phyloP scores from a whole-genome alignment of 345 rosid species.

The Sonneratia caseolaris region DNA sequence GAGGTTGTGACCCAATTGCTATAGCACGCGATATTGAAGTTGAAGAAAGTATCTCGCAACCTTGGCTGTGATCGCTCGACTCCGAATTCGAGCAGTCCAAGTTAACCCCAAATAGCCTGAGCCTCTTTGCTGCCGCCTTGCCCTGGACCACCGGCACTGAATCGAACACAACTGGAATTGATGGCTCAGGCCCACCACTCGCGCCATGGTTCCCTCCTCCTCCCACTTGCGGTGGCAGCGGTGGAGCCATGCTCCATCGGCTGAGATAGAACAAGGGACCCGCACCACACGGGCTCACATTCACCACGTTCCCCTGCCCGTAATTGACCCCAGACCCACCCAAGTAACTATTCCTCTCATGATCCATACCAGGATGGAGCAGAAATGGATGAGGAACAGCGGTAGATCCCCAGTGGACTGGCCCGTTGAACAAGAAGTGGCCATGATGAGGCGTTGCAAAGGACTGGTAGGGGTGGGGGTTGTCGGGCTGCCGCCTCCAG shows the following conservation, averaged over 20 bases:
- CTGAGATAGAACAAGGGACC: slow-evolving; percentile 26
- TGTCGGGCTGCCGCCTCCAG: slow-evolving; percentile 65
- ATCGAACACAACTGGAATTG: slow-evolving; percentile 30
- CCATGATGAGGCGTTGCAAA: slow-evolving; percentile 9
- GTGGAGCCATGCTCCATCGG: slow-evolving; percentile 11
- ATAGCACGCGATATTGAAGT: slow-evolving; percentile 12
- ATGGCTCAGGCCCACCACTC: slow-evolving; percentile 18
- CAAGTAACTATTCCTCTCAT: background rate
- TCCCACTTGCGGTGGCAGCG: slow-evolving; percentile 20
- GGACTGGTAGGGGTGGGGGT: slow-evolving; percentile 16
- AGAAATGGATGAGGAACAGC: slow-evolving; percentile 9
- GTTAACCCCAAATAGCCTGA: slow-evolving; percentile 89
- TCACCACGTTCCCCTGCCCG: slow-evolving; percentile 19
- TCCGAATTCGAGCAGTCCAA: slow-evolving; percentile 65
- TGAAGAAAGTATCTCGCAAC: background rate
- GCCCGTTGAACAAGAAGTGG: slow-evolving; percentile 20
- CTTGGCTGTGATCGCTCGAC: slow-evolving; percentile 10
- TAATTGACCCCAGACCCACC: slow-evolving; percentile 9
- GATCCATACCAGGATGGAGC: slow-evolving; percentile 12
- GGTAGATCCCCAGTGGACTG: slow-evolving; percentile 7
- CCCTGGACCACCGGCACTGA: slow-evolving; percentile 65
- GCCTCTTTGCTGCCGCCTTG: slow-evolving; percentile 51
- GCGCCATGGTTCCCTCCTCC: slow-evolving; percentile 8
- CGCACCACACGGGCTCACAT: slow-evolving; percentile 17
- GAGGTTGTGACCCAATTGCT: slow-evolving; percentile 4